phyloP scores from a whole-genome alignment of 2,329 filamentous ascomycete species.

The Monosporascus sp. region DNA sequence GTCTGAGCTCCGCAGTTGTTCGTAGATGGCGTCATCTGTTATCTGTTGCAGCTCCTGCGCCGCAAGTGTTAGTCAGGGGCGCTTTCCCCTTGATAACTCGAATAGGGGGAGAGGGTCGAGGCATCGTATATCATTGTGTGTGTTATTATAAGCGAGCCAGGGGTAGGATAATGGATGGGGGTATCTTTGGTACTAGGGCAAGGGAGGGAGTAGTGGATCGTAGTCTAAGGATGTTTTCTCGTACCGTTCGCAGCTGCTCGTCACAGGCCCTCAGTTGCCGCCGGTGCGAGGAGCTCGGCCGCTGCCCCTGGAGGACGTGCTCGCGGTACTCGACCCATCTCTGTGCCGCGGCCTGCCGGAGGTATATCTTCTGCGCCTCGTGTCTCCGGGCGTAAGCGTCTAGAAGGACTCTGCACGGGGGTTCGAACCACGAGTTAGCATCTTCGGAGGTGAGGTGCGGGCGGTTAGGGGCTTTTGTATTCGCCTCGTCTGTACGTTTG shows the following conservation, averaged over 20 bases:
- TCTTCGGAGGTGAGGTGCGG: not conserved
- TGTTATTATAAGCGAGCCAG: too few species aligned
- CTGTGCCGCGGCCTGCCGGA: conserved; percentile 56
- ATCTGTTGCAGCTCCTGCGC: conserved; percentile 51
- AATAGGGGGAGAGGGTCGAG: conserved; percentile 3
- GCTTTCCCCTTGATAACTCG: not conserved
- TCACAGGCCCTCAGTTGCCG: conserved; percentile 50
- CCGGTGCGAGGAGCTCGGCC: conserved; percentile 42
- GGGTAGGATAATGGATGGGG: not conserved
- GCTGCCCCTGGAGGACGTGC: conserved; percentile 46
- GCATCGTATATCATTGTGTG: too few species aligned
- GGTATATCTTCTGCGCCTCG: conserved; percentile 60
- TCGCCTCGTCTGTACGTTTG: not conserved
- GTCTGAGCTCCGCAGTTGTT: conserved; percentile 50
- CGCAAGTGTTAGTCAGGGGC: not conserved
- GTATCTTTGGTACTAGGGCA: not conserved
- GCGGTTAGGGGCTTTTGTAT: conserved; percentile 8
- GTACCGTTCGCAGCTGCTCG: conserved; percentile 51
- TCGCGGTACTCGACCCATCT: conserved; percentile 54
- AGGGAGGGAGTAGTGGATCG: conserved; percentile 5
- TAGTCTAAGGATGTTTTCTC: conserved; percentile 13
- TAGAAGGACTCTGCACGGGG: conserved; percentile 43
- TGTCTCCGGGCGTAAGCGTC: conserved; percentile 59
- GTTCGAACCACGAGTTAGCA: not conserved
- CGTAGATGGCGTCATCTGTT: conserved; percentile 56